Evolutionary conservation across 1,284 basidiomycete genomes (phyloP).

Genomic region (Ceratobasidium sp.): DNA sequence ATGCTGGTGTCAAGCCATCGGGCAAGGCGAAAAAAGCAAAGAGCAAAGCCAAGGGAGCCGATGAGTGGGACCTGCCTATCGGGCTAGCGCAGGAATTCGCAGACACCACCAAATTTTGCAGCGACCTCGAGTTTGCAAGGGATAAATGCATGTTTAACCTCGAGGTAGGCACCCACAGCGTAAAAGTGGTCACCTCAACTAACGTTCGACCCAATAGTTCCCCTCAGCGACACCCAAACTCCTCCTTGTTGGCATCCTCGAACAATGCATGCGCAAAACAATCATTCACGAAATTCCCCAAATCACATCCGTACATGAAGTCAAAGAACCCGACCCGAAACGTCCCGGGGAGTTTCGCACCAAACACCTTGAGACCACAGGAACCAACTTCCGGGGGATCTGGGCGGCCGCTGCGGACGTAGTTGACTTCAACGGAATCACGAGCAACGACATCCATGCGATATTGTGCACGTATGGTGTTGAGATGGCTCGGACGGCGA

Average conservation of each 20-base stretch:
- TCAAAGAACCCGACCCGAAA: constrained; percentile 63
- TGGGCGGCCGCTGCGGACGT: constrained; percentile 87
- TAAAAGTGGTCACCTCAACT: neutral
- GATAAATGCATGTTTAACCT: constrained; percentile 80
- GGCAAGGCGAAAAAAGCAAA: constrained; percentile 54
- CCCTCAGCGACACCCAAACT: constrained; percentile 83
- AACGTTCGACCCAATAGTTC: constrained; percentile 60
- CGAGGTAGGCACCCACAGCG: constrained; percentile 66
- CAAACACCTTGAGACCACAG: constrained; percentile 80
- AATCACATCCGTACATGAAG: constrained; percentile 79
- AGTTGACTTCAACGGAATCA: constrained; percentile 85
- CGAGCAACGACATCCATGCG: constrained; percentile 96
- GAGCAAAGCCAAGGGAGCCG: constrained; percentile 55
- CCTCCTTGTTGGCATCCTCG: constrained; percentile 90
- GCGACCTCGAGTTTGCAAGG: constrained; percentile 80
- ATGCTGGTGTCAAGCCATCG: neutral
- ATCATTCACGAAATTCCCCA: constrained; percentile 89
- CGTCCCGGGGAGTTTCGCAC: constrained; percentile 21
- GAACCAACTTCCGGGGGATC: constrained; percentile 91
- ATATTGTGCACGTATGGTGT: constrained; percentile 95
- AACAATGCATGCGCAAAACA: constrained; percentile 83
- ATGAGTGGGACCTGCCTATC: constrained; percentile 54
- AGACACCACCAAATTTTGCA: constrained; percentile 56
- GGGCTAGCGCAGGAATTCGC: constrained; percentile 47
- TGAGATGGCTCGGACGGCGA: constrained; percentile 95